Evolutionary conservation across 2,329 filamentous ascomycete genomes (phyloP).

Genomic region (Microdochium bolleyi): DNA sequence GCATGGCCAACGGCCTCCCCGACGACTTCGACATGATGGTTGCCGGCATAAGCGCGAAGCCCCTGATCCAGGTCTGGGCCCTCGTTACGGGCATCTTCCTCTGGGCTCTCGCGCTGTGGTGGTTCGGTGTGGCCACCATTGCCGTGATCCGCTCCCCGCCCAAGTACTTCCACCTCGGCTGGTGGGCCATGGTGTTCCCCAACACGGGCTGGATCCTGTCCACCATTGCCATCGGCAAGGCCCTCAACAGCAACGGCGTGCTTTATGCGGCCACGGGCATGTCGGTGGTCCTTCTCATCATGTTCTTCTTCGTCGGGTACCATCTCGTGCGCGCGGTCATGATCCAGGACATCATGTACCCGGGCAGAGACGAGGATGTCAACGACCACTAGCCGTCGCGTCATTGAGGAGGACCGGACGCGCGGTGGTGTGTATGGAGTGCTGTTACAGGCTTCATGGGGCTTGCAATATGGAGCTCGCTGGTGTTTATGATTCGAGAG

Average conservation of each 20-base stretch:
- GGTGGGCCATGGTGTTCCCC: slow-evolving; percentile 58
- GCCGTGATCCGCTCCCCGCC: slow-evolving; percentile 36
- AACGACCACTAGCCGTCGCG: slow-evolving; percentile 38
- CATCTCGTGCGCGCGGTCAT: slow-evolving; percentile 38
- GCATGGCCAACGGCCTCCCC: slow-evolving; percentile 52
- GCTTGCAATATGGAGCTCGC: not conserved
- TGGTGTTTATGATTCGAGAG: not conserved
- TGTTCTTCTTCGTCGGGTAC: slow-evolving; percentile 35
- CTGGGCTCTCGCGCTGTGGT: slow-evolving; percentile 56
- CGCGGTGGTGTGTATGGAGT: too few relatives aligned
- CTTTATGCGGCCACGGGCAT: slow-evolving; percentile 41
- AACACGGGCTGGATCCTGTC: slow-evolving; percentile 52
- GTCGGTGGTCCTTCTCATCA: slow-evolving; percentile 32
- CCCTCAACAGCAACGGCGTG: slow-evolving; percentile 34
- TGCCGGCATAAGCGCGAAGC: slow-evolving; percentile 34
- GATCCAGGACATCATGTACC: slow-evolving; percentile 47
- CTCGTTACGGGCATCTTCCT: slow-evolving; percentile 46
- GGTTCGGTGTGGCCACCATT: slow-evolving; percentile 42
- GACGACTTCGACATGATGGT: slow-evolving; percentile 32
- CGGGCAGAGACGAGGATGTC: slow-evolving; percentile 45
- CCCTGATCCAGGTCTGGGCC: slow-evolving; percentile 36
- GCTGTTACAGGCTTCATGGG: not conserved
- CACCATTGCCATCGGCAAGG: slow-evolving; percentile 44
- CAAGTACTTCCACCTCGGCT: slow-evolving; percentile 49
- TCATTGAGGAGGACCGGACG: too few relatives aligned